Conservation (phyloP, 2,329 filamentous ascomycete genomes). For the Alternaria burnsii region DNA sequence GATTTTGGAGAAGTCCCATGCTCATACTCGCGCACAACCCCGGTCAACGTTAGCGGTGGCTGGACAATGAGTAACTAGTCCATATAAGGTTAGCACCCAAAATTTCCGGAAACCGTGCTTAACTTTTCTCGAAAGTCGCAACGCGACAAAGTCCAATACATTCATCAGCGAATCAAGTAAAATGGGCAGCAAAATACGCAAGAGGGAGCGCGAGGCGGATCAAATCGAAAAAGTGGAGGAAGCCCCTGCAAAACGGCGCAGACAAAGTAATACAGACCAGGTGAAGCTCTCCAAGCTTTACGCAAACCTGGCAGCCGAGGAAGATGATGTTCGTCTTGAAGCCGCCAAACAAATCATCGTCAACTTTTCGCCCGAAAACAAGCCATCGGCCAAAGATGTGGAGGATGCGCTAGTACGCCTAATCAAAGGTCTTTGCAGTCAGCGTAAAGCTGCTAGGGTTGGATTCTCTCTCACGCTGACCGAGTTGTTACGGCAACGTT, state of each 20-base stretch:
- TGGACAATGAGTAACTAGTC: constrained; percentile 7
- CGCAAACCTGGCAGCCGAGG: constrained; percentile 58
- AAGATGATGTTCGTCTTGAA: constrained; percentile 53
- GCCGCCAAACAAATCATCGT: constrained; percentile 57
- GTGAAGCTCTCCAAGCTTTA: constrained; percentile 57
- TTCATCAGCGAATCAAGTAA: background rate
- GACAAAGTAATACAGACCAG: constrained; percentile 52
- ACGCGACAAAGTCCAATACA: constrained; percentile 11
- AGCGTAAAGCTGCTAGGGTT: constrained; percentile 84
- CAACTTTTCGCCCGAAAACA: constrained; percentile 51
- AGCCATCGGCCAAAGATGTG: constrained; percentile 49
- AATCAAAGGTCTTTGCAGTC: constrained; percentile 87
- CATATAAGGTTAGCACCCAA: constrained; percentile 11
- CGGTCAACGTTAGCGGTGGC: background rate
- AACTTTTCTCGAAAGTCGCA: constrained; percentile 15
- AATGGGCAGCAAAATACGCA: constrained; percentile 41
- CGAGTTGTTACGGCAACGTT: constrained; percentile 78
- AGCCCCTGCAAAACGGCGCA: constrained; percentile 42
- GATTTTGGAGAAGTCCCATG: background rate
- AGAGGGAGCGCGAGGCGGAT: constrained; percentile 38
- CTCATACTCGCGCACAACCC: background rate
- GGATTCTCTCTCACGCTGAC: constrained; percentile 91
- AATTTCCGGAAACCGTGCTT: constrained; percentile 18
- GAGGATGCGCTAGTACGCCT: constrained; percentile 60
- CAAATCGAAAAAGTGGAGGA: constrained; percentile 27